A percentile compares a stretch with the other conserved stretches of the same genome.
These are phyloP conservation scores for Kwoniella sp. DNA, from an alignment of 768 basidiomycete species.

Conservation along the genomic window DNA sequence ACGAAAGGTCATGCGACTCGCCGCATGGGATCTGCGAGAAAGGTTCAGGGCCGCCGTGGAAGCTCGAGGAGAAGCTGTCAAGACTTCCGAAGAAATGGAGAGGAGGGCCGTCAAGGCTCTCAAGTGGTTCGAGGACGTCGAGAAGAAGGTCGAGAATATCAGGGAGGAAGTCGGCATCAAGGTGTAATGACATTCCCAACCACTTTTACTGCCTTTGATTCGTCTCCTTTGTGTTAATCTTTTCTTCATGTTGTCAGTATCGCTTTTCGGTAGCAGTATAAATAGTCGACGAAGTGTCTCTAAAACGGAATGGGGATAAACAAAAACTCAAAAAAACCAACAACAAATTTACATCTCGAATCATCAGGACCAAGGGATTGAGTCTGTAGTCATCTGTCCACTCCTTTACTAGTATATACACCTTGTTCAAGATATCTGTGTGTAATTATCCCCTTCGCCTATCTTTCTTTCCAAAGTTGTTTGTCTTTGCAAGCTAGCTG, in stretches of 20 bases:
- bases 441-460: background rate
- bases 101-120: constrained; percentile 70
- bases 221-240: too few species aligned
- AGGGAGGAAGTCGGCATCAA: constrained; percentile 44
- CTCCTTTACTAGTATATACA: background rate
- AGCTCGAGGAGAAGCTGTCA: constrained; percentile 73
- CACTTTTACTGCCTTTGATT: too few species aligned
- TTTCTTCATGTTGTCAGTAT: too few species aligned
- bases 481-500: background rate
- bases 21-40: constrained; percentile 85
- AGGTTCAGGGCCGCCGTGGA: constrained; percentile 80
- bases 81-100: constrained; percentile 73
- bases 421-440: background rate
- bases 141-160: constrained; percentile 58
- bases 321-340: too few species aligned
- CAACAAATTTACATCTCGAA: too few species aligned
- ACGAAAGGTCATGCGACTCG: constrained; percentile 86
- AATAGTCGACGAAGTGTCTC: too few species aligned
- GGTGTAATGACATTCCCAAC: too few species aligned
- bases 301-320: too few species aligned
- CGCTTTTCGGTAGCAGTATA: too few species aligned
- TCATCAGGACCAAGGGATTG: too few species aligned
- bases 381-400: background rate
- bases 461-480: background rate
- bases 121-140: constrained; percentile 68